phyloP scores from a whole-genome alignment of 352 stramenopile genomes.

The Saprolegnia parasitica region DNA sequence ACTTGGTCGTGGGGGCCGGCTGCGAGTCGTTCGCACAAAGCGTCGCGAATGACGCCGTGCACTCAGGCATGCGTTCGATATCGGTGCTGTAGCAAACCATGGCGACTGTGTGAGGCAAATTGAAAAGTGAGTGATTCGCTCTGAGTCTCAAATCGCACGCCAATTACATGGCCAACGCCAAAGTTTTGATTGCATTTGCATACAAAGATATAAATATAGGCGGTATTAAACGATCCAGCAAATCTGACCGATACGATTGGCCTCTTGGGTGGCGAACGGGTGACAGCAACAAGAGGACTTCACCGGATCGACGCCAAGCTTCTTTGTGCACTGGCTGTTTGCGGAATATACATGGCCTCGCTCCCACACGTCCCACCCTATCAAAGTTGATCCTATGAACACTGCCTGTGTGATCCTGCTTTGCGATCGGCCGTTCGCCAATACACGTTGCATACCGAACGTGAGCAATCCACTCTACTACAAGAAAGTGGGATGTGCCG shows the following conservation, averaged over 20 bases:
- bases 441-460: too few relatives aligned
- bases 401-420: too few relatives aligned
- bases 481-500: too few relatives aligned
- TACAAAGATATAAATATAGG: not conserved
- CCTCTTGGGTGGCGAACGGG: not conserved
- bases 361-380: not conserved
- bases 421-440: too few relatives aligned
- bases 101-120: not conserved
- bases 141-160: too few relatives aligned
- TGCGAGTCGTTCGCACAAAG: not conserved
- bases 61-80: not conserved
- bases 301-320: not conserved
- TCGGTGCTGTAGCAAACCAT: conserved; percentile 3
- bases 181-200: too few relatives aligned
- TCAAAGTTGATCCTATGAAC: not conserved
- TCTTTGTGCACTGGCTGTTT: not conserved
- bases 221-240: not conserved
- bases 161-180: too few relatives aligned
- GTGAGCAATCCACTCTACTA: too few relatives aligned
- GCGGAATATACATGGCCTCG: not conserved
- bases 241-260: not conserved
- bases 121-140: not conserved
- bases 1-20: not conserved
- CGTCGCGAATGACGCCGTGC: not conserved
- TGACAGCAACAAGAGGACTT: not conserved